A percentile compares a stretch with the other conserved stretches of the same genome.
Evolutionary conservation across 495 filamentous ascomycete genomes (phyloP).

Genomic region (Daldinia bambusicola): DNA sequence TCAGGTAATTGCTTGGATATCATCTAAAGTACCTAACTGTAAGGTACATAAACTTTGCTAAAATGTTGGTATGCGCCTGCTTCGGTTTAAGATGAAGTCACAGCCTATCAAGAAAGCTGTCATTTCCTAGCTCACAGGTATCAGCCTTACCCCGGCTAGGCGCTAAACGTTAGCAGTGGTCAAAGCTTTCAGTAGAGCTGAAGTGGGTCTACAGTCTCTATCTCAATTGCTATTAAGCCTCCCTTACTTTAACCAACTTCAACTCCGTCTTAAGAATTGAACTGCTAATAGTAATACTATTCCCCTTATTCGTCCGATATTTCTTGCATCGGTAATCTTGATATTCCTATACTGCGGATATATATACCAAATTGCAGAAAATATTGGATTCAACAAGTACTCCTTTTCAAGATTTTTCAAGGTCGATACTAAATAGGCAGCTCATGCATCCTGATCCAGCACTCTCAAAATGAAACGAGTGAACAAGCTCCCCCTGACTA

Average conservation of each 20-base stretch:
- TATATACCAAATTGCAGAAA: not conserved
- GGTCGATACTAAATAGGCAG: conserved; percentile 1
- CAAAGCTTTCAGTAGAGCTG: conserved; percentile 23
- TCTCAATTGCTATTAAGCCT: not conserved
- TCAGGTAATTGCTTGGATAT: not conserved
- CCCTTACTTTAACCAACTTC: not conserved
- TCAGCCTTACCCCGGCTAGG: conserved; percentile 21
- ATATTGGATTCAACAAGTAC: not conserved
- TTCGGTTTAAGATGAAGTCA: not conserved
- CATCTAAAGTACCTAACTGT: too few relatives aligned
- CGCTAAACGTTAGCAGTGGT: conserved; percentile 16
- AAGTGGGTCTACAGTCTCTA: not conserved
- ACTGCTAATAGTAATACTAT: not conserved
- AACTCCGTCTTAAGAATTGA: not conserved
- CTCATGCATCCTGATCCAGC: conserved; percentile 20
- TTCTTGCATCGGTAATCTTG: not conserved
- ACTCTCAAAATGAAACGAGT: conserved; percentile 45
- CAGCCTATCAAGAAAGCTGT: conserved; percentile 29
- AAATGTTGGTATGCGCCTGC: not conserved
- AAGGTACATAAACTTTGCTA: not conserved
- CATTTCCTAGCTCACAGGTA: conserved; percentile 21
- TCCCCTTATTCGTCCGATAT: not conserved
- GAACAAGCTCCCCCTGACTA: conserved; percentile 57
- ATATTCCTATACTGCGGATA: not conserved
- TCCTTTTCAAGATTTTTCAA: not conserved